These are phyloP conservation scores for Cenococcum geophilum DNA, from an alignment of 495 filamentous ascomycete genomes.

Conservation along the genomic window DNA sequence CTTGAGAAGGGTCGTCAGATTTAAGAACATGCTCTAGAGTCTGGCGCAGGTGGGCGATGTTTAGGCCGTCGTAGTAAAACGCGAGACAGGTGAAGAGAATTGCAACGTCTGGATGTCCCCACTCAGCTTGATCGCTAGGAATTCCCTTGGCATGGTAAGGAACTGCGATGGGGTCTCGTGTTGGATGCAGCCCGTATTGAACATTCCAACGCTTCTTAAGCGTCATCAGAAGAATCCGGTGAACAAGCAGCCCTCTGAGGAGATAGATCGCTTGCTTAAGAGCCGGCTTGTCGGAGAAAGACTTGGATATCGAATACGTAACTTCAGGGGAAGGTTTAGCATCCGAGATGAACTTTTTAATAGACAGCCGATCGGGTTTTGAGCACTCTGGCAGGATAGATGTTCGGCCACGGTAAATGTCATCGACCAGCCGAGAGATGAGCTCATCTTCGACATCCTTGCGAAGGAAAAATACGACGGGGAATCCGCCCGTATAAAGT, in stretches of 20 bases:
- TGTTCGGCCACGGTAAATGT: slow-evolving; percentile 33
- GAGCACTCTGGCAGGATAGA: slow-evolving; percentile 19
- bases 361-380: slow-evolving; percentile 22
- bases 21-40: slow-evolving; percentile 41
- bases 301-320: slow-evolving; percentile 26
- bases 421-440: slow-evolving; percentile 32
- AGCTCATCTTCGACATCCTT: slow-evolving; percentile 39
- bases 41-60: slow-evolving; percentile 39
- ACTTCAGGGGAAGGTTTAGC: too few species aligned
- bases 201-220: slow-evolving; percentile 45
- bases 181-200: slow-evolving; percentile 42
- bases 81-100: slow-evolving; percentile 50
- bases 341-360: slow-evolving; percentile 36
- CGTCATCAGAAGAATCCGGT: slow-evolving; percentile 39
- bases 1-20: slow-evolving; percentile 47
- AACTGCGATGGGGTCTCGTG: slow-evolving; percentile 45
- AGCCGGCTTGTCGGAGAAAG: slow-evolving; percentile 35
- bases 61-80: slow-evolving; percentile 49
- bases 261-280: slow-evolving; percentile 38
- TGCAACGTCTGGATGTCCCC: slow-evolving; percentile 52
- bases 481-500: too few species aligned
- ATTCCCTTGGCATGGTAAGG: slow-evolving; percentile 44
- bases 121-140: slow-evolving; percentile 47
- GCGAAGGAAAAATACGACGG: slow-evolving; percentile 42
- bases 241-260: slow-evolving; percentile 40